These are phyloP conservation scores for Eucalyptus pauciflora DNA, from an alignment of 345 rosid species.

Conservation along the genomic window DNA sequence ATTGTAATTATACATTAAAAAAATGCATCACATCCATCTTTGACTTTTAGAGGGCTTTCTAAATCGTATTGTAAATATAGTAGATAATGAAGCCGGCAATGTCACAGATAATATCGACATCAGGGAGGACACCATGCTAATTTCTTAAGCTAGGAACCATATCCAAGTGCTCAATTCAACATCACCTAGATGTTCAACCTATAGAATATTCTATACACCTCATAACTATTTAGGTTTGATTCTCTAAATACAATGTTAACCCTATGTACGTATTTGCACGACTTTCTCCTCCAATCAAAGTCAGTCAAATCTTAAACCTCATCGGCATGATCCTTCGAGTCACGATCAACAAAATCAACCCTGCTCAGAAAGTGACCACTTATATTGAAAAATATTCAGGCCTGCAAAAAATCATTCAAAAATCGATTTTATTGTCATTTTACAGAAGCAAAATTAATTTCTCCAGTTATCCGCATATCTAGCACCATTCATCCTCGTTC, in stretches of 20 bases:
- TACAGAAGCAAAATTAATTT: not conserved
- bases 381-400: not conserved
- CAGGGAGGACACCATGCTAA: rapidly evolving
- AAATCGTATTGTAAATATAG: not conserved
- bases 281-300: not conserved
- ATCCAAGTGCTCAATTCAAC: not conserved
- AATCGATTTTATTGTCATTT: not conserved
- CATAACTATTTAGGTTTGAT: not conserved
- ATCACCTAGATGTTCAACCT: rapidly evolving
- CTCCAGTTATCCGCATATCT: not conserved
- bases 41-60: not conserved
- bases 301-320: not conserved
- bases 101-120: not conserved
- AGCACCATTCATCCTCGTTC: not conserved
- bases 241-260: not conserved
- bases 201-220: not conserved
- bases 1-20: not conserved
- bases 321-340: not conserved
- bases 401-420: not conserved
- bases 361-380: not conserved
- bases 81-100: not conserved
- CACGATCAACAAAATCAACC: not conserved
- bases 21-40: not conserved
- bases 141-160: not conserved
- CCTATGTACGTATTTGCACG: not conserved